These are phyloP conservation scores for Aquilaria malaccensis DNA, from an alignment of 345 rosid genomes.

Conservation along the genomic window DNA sequence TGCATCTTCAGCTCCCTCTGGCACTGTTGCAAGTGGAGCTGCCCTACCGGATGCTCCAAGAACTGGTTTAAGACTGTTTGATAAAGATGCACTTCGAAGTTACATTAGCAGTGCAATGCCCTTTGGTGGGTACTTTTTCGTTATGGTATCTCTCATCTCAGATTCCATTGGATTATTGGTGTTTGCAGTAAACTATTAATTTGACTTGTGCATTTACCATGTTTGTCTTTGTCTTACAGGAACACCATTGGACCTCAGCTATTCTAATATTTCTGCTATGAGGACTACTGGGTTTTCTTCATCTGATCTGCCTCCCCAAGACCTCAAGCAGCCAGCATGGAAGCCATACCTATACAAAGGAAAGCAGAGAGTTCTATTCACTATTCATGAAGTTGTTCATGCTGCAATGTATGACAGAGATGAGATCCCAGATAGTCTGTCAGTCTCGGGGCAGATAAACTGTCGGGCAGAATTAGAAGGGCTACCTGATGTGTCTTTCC, in stretches of 20 bases:
- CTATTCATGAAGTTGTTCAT: conserved; percentile 63
- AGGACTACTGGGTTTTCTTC: conserved; percentile 77
- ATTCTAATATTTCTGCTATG: conserved; percentile 51
- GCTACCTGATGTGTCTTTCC: conserved; percentile 85
- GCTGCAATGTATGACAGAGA: conserved; percentile 92
- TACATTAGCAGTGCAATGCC: conserved; percentile 82
- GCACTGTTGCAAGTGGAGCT: conserved; percentile 43
- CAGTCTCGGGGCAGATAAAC: conserved; percentile 86
- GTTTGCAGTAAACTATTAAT: conserved; percentile 7
- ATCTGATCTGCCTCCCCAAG: conserved; percentile 67
- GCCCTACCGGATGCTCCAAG: conserved; percentile 61
- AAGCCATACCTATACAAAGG: conserved; percentile 89
- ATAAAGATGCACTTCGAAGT: conserved; percentile 68
- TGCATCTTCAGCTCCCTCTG: conserved; percentile 53
- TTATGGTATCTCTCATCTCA: conserved; percentile 22
- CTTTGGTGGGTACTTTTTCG: conserved; percentile 64
- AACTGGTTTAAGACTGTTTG: conserved; percentile 66
- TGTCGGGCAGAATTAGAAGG: conserved; percentile 93
- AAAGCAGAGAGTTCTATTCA: conserved; percentile 72
- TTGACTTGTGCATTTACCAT: conserved; percentile 9
- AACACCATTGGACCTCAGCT: conserved; percentile 81
- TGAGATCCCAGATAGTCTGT: conserved; percentile 78
- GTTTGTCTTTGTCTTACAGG: conserved; percentile 29
- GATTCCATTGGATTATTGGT: conserved; percentile 11
- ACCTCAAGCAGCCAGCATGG: conserved; percentile 92